Base-by-base conservation (phyloP, 2,329 filamentous ascomycete species). In the Apiospora sp. region DNA sequence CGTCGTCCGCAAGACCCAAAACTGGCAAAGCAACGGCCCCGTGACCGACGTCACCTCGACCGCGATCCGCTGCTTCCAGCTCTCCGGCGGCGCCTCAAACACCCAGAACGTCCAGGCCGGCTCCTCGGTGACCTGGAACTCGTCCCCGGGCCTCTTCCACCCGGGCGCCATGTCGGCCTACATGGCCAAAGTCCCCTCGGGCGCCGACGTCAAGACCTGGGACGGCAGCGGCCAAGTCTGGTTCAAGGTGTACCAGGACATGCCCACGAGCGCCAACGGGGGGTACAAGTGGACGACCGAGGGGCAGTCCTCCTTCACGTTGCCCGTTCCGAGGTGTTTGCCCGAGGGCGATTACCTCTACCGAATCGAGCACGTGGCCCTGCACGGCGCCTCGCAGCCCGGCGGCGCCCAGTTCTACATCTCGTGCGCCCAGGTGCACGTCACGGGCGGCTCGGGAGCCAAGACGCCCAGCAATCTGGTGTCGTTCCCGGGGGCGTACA, bases 51-150 rank as follows among this genome's bases (percentile, higher is more conserved):
- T 88, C 43, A 82, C 77, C 68, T 86, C 84, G 51, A 75, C 82
- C 1, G 83, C 84, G 72, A 86, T 88, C 80, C 85, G 85, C n/a
- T 88, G 86, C 82, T 88, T 86, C 78, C 84, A 88, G 76, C 78
- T 78, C 13, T 76, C 83, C 4, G 84, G 84, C 51, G 82, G 81
- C 41, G 82, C 75, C 34, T 77, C 81, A 8, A 76, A 80, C 68
- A 84, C 81, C 44, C 80, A 82, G 3, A 75, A 76, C 68, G 79
- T 85, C 41, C 77, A 80, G 46, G 85, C 84, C 37, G 85, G 85
- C 13, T 77, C 80, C 27, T 80, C 78, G 67, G 77, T 87, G 61
- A 81, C 80, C 61, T 86, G 85, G 79, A 78, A 79, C 27, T 84
- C 82, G 46, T 80, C 79, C n/a, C 77, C 83, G 4, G 77, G 74